Percentiles rank a stretch among this genome's conserved stretches.
These are phyloP conservation scores for Asterella californica DNA, from an alignment of 225 moss, liverwort and hornwort species.

Conservation along the genomic window DNA sequence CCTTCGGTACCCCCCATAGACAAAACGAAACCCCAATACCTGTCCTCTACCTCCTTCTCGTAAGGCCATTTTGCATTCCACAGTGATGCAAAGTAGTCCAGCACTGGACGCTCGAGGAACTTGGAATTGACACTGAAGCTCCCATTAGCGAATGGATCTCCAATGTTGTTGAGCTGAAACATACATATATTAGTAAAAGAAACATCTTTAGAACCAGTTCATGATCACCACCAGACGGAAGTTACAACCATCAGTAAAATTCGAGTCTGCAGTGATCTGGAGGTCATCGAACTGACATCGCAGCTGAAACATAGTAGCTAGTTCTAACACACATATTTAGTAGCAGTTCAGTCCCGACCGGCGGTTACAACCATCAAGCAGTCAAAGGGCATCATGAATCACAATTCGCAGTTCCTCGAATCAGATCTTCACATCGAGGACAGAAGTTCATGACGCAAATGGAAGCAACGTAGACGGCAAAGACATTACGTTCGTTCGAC, in stretches of 20 bases:
- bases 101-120: constrained; percentile 30
- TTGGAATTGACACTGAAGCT: constrained; percentile 11
- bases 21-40: constrained; percentile 25
- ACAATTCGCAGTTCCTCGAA: neutral
- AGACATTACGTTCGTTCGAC: neutral
- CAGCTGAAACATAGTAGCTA: neutral
- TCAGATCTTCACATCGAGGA: neutral
- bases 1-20: constrained; percentile 28
- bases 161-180: constrained; percentile 27
- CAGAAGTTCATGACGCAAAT: too few species aligned
- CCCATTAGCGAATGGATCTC: constrained; percentile 23
- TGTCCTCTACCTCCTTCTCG: neutral
- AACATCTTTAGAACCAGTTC: too few species aligned
- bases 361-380: too few species aligned
- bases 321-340: neutral
- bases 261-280: too few species aligned
- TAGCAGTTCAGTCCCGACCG: too few species aligned
- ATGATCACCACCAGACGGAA: neutral
- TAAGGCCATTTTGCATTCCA: constrained; percentile 27
- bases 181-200: too few species aligned
- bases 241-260: neutral
- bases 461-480: too few species aligned
- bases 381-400: neutral
- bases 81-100: constrained; percentile 34
- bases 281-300: neutral